Evolutionary conservation across 805 yeast genomes (phyloP).

Genomic region (Candida chilensis): DNA sequence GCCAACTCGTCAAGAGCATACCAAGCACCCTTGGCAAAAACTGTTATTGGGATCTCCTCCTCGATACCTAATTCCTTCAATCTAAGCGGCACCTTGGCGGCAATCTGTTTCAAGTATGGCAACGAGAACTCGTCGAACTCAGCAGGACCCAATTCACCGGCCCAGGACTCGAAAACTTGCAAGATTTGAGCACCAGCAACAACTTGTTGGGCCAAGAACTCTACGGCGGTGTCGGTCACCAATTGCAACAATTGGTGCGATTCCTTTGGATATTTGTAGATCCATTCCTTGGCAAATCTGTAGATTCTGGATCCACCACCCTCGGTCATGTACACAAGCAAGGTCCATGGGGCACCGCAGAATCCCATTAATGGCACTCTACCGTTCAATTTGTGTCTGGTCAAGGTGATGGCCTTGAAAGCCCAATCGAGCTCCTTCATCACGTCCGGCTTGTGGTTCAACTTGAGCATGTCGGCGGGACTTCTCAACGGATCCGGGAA

Average conservation of each 20-base stretch:
- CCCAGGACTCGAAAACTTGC: slow-evolving; percentile 97
- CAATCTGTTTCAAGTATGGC: slow-evolving; percentile 78
- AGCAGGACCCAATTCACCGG: slow-evolving; percentile 87
- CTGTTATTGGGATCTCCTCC: slow-evolving; percentile 76
- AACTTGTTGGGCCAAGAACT: slow-evolving; percentile 89
- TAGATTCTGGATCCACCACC: slow-evolving; percentile 94
- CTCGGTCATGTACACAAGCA: slow-evolving; percentile 93
- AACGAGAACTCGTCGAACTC: slow-evolving; percentile 86
- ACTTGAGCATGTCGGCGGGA: slow-evolving; percentile 55
- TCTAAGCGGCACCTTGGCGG: slow-evolving; percentile 56
- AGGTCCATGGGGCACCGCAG: slow-evolving; percentile 97
- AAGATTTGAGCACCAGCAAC: slow-evolving; percentile 97
- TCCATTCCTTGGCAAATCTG: slow-evolving; percentile 88
- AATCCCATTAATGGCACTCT: slow-evolving; percentile 93
- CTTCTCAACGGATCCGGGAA: slow-evolving; percentile 81
- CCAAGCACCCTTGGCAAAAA: slow-evolving; percentile 97
- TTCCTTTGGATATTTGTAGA: slow-evolving; percentile 68
- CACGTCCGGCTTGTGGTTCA: slow-evolving; percentile 61
- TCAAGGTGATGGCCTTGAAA: slow-evolving; percentile 81
- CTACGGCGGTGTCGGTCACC: slow-evolving; percentile 82
- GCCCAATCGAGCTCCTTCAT: slow-evolving; percentile 86
- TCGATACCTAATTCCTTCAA: slow-evolving; percentile 60
- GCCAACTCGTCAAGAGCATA: slow-evolving; percentile 85
- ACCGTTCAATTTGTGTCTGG: slow-evolving; percentile 81
- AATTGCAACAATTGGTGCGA: slow-evolving; percentile 65